Conservation (phyloP, 768 basidiomycete genomes). For the Rhizopogon sp. region DNA sequence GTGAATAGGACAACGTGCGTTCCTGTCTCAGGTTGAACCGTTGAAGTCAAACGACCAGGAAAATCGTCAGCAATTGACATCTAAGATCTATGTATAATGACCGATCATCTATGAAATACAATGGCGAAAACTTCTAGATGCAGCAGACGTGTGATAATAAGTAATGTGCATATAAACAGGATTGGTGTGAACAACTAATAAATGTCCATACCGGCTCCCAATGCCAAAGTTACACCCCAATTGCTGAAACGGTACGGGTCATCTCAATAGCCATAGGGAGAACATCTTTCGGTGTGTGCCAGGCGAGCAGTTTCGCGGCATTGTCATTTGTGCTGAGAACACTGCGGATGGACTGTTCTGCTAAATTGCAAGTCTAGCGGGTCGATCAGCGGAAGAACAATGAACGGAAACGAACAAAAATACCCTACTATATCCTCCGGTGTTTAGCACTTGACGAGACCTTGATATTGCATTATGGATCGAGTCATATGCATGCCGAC, state of each 20-base stretch:
- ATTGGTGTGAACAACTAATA: not conserved
- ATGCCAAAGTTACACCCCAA: not conserved
- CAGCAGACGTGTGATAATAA: not conserved
- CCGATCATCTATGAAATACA: not conserved
- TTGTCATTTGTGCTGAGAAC: slow-evolving; percentile 64
- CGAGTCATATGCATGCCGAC: slow-evolving; percentile 65
- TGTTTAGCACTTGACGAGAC: slow-evolving; percentile 50
- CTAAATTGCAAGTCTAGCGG: slow-evolving; percentile 53
- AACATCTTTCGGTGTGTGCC: slow-evolving; percentile 31
- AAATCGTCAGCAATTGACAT: too few relatives aligned
- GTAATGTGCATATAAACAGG: not conserved
- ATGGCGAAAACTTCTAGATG: not conserved
- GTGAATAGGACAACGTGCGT: too few relatives aligned
- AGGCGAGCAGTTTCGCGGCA: slow-evolving; percentile 47
- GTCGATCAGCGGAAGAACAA: not conserved
- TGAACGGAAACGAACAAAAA: slow-evolving; percentile 12
- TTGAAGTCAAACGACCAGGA: too few relatives aligned
- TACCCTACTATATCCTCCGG: slow-evolving; percentile 41
- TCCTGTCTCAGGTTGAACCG: too few relatives aligned
- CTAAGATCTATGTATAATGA: not conserved
- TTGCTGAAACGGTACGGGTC: not conserved
- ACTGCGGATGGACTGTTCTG: slow-evolving; percentile 55
- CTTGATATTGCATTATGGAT: slow-evolving; percentile 70
- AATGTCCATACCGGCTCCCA: not conserved
- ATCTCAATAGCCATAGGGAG: not conserved